Conservation (phyloP, 2,329 filamentous ascomycete species). For the Microsporum audouinii region DNA sequence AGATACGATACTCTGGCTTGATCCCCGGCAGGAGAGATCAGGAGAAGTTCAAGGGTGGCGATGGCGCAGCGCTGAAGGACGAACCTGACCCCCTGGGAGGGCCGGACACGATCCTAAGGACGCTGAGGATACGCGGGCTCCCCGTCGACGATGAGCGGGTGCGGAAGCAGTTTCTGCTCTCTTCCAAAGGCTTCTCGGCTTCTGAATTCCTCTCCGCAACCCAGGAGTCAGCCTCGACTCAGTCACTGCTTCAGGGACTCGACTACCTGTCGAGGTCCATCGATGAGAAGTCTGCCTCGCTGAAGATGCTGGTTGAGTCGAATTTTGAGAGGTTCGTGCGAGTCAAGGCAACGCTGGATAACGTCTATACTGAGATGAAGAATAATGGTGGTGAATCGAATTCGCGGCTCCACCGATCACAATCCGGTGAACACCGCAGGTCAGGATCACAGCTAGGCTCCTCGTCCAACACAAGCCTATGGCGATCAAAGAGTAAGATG, state of each 20-base stretch:
- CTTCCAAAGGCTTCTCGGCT: conserved; percentile 90
- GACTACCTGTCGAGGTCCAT: conserved; percentile 83
- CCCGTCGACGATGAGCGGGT: conserved; percentile 69
- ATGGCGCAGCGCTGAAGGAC: conserved; percentile 75
- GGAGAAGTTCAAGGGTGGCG: conserved; percentile 54
- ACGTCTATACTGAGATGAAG: conserved; percentile 94
- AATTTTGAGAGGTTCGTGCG: conserved; percentile 98
- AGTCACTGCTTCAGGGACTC: conserved; percentile 67
- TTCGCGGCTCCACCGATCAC: conserved; percentile 48
- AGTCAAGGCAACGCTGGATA: conserved; percentile 95
- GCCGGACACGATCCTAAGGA: conserved; percentile 72
- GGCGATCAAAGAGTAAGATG: conserved; percentile 50
- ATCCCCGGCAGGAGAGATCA: conserved; percentile 64
- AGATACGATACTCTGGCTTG: conserved; percentile 74
- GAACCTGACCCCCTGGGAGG: conserved; percentile 87
- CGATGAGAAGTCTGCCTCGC: conserved; percentile 90
- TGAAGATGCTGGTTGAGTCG: conserved; percentile 91
- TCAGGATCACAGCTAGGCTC: conserved; percentile 44
- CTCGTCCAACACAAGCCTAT: not conserved
- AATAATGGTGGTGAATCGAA: conserved; percentile 48
- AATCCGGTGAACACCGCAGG: conserved; percentile 50
- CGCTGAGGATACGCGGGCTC: conserved; percentile 63
- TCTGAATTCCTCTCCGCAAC: conserved; percentile 84
- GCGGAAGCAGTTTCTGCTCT: conserved; percentile 85
- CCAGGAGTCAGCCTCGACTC: conserved; percentile 74